Base-by-base conservation (phyloP, 2,329 filamentous ascomycete species). In the Venturia aucupariae region DNA sequence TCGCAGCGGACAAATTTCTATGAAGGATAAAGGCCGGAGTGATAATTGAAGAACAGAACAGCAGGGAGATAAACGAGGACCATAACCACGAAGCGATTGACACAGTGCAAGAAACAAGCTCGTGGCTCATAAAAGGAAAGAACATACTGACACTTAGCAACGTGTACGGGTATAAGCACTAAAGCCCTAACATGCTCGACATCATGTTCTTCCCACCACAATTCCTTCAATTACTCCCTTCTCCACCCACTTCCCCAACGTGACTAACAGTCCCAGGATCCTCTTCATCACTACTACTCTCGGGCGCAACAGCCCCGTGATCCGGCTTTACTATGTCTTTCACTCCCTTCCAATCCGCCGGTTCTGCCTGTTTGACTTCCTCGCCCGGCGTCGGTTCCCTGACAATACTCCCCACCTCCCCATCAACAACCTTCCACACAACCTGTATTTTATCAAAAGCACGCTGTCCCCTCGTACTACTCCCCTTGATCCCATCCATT, bases 401-500 rank as follows among this genome's bases (percentile, higher is more conserved):
- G 62, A 90, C 84, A 62, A 66, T 72, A 68, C 55, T 35, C 66
- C 69, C 60, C 27, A 69, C 71, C 62, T 66, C 72, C 68, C 59
- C 71, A 66, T 61, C 74, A 65, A 68, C 67, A 72, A 78, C 71
- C 65, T 86, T 85, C 94, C 94, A 99, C 0, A 96, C 87, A 0
- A 97, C 89, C 13, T 90, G 87, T 30, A 97, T 79, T 48, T 84
- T 84, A 72, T 99, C 93, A 10, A 96, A 85, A 0, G 90, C 90
- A 54, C 87, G 82, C 7, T 32, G 30, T 0, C 94, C 94, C 73
- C 96, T 96, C 39, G 87, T 83, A 27, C 82, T 86, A 4, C 89
- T 92, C 0, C 94, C 94, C 74, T 97, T 97, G 75, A 99, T 92
- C 3, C 94, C 94, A 69, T 99, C 94, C 85, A 99, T 90, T 24